phyloP scores from a whole-genome alignment of 164 flowering plant genomes.

The Aristolochia californica region DNA sequence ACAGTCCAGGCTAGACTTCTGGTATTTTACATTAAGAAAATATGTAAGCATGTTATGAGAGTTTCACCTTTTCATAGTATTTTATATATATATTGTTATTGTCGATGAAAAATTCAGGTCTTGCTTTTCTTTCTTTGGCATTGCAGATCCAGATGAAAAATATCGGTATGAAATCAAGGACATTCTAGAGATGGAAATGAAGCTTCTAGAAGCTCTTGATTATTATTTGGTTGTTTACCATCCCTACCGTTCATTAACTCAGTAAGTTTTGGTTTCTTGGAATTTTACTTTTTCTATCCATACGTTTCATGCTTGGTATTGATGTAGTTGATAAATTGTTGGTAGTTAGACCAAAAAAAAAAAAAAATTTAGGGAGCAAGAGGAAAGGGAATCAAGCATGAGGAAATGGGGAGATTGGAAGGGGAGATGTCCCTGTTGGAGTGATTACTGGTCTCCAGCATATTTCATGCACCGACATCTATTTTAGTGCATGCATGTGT shows the following conservation, averaged over 20 bases:
- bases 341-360: too few relatives aligned
- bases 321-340: too few relatives aligned
- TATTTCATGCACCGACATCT: too few relatives aligned
- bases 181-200: constrained; percentile 99
- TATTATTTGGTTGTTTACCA: constrained; percentile 90
- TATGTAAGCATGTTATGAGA: constrained; percentile 31
- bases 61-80: too few relatives aligned
- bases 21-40: constrained; percentile 69
- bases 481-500: too few relatives aligned
- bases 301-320: background rate
- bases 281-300: background rate
- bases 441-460: too few relatives aligned
- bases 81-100: too few relatives aligned
- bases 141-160: constrained; percentile 75
- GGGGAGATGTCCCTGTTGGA: too few relatives aligned
- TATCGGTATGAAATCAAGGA: constrained; percentile 77
- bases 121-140: background rate
- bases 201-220: constrained; percentile 86
- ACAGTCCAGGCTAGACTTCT: constrained; percentile 81
- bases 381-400: too few relatives aligned
- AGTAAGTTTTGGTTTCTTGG: constrained; percentile 40
- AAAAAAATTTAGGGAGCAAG: too few relatives aligned
- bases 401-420: too few relatives aligned
- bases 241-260: constrained; percentile 78
- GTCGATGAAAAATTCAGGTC: background rate